Conservation (phyloP, 495 filamentous ascomycete species). For the Neurospora discreta region DNA sequence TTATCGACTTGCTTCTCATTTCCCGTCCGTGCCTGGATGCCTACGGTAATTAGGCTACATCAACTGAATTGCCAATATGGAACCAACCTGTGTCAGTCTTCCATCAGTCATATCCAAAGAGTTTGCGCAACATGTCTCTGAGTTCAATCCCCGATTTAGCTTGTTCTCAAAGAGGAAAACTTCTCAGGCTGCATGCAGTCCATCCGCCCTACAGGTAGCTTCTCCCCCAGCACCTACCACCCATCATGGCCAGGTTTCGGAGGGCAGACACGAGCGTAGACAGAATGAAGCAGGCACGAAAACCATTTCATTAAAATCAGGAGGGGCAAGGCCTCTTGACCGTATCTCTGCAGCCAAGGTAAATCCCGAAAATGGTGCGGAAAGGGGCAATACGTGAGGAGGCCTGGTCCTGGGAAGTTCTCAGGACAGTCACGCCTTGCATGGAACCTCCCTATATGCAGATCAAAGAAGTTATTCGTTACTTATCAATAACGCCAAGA, state of each 20-base stretch:
- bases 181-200: neutral
- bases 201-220: too few relatives aligned
- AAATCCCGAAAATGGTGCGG: neutral
- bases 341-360: neutral
- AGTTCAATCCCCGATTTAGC: neutral
- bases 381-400: neutral
- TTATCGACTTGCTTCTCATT: neutral
- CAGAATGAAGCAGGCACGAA: neutral
- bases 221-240: neutral
- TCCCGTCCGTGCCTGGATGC: neutral
- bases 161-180: neutral
- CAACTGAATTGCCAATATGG: neutral
- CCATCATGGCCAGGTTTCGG: neutral
- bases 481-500: too few relatives aligned
- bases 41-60: neutral
- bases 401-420: neutral
- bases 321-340: neutral
- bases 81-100: neutral
- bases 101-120: neutral
- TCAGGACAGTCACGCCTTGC: too few relatives aligned
- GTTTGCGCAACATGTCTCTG: too few relatives aligned
- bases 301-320: neutral
- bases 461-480: too few relatives aligned
- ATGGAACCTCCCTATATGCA: too few relatives aligned
- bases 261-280: neutral